Percentiles rank a stretch among this genome's conserved stretches.
These are phyloP conservation scores for Xylariaceae sp. DNA, from an alignment of 2,329 filamentous ascomycete species.

Conservation along the genomic window DNA sequence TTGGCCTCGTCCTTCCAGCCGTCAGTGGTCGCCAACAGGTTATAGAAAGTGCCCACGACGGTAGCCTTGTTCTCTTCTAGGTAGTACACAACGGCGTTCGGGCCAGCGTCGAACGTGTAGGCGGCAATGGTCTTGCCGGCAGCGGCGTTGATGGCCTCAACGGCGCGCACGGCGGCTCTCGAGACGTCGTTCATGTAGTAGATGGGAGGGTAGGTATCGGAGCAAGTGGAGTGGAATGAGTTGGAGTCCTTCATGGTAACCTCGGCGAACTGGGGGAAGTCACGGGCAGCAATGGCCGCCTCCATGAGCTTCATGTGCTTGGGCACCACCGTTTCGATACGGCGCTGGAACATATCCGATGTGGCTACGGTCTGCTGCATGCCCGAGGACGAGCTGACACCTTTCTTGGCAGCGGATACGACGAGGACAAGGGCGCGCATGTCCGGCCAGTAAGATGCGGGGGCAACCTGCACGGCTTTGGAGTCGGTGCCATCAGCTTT, in stretches of 20 bases:
- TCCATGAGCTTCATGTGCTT: conserved; percentile 82
- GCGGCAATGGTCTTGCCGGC: conserved; percentile 80
- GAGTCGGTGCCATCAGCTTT: conserved; percentile 80
- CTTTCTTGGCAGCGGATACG: conserved; percentile 91
- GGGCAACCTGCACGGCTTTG: conserved; percentile 81
- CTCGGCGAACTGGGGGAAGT: conserved; percentile 84
- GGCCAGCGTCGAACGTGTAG: conserved; percentile 96
- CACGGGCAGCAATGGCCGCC: conserved; percentile 69
- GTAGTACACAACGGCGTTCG: conserved; percentile 96
- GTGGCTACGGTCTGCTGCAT: conserved; percentile 98
- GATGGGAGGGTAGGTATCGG: conserved; percentile 95
- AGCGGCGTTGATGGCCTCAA: conserved; percentile 81
- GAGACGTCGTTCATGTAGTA: conserved; percentile 98
- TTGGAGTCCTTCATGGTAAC: conserved; percentile 97
- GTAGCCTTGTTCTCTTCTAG: conserved; percentile 71
- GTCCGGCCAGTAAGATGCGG: conserved; percentile 87
- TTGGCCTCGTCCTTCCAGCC: conserved; percentile 67
- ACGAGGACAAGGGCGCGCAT: conserved; percentile 94
- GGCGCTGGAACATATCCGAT: conserved; percentile 78
- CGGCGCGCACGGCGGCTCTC: conserved; percentile 79
- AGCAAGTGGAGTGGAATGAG: conserved; percentile 90
- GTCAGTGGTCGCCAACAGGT: conserved; percentile 58
- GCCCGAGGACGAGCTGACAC: conserved; percentile 84
- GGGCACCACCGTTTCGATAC: conserved; percentile 75
- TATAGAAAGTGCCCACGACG: conserved; percentile 77